Conservation (phyloP, 2,329 filamentous ascomycete species). For the Huntiella bhutanensis region DNA sequence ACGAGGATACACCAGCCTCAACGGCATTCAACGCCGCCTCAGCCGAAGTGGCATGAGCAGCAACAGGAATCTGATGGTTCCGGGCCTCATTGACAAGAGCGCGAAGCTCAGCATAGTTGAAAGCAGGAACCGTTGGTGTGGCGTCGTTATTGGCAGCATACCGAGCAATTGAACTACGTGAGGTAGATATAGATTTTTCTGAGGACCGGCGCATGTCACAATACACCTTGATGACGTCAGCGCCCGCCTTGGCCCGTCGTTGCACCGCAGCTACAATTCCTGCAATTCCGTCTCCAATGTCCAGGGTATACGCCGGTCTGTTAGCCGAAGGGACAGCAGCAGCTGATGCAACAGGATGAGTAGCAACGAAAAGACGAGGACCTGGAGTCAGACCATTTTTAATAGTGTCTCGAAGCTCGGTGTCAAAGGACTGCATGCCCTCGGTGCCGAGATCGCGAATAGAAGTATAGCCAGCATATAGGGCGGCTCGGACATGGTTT, state of each 20-base stretch:
- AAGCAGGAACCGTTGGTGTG: conserved; percentile 24
- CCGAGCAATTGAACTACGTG: conserved; percentile 21
- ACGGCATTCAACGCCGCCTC: conserved; percentile 27
- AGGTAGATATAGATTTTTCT: too few relatives aligned
- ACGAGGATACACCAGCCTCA: conserved; percentile 25
- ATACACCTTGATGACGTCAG: conserved; percentile 33
- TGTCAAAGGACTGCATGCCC: conserved; percentile 29
- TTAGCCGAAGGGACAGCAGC: conserved; percentile 31
- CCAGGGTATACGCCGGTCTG: conserved; percentile 19
- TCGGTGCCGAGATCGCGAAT: conserved; percentile 38
- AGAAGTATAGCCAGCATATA: conserved; percentile 39
- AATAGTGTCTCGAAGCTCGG: conserved; percentile 31
- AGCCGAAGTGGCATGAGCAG: conserved; percentile 23
- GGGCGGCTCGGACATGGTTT: conserved; percentile 31
- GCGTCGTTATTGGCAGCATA: conserved; percentile 16
- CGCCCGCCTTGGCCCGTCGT: conserved; percentile 26
- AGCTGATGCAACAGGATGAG: conserved; percentile 28
- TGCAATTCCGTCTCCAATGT: conserved; percentile 28
- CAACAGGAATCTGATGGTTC: conserved; percentile 23
- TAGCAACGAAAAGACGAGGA: conserved; percentile 36
- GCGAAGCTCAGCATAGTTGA: conserved; percentile 30
- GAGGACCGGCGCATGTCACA: conserved; percentile 19
- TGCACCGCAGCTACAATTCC: conserved; percentile 28
- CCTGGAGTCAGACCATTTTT: conserved; percentile 34
- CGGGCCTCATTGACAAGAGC: conserved; percentile 29